Evolutionary conservation across 2,329 filamentous ascomycete genomes (phyloP).

Genomic region (Talaromyces atroroseus): DNA sequence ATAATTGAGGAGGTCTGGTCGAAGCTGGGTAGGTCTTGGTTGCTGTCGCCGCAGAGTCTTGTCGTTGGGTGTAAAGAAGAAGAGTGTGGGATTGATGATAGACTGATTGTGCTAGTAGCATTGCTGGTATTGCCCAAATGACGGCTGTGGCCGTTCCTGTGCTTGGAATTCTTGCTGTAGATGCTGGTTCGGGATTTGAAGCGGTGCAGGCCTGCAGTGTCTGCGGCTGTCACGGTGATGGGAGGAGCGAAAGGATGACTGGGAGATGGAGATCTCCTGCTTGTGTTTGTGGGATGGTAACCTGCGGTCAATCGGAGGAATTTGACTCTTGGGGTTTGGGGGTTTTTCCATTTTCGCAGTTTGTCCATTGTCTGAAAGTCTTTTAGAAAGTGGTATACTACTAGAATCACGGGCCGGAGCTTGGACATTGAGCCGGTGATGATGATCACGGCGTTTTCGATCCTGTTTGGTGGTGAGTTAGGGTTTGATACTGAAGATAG

Average conservation of each 20-base stretch:
- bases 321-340: neutral
- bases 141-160: neutral
- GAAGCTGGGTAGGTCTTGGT: neutral
- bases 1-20: neutral
- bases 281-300: neutral
- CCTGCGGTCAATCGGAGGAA: neutral
- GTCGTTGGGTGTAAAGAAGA: neutral
- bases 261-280: neutral
- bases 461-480: neutral
- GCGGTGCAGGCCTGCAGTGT: neutral
- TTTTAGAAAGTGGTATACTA: neutral
- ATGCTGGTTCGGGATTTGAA: neutral
- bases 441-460: conserved; percentile 13
- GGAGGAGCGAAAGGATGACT: neutral
- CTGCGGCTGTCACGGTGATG: neutral
- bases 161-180: neutral
- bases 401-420: conserved; percentile 5
- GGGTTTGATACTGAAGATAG: neutral
- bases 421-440: conserved; percentile 13
- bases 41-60: neutral
- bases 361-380: neutral
- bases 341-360: neutral
- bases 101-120: conserved; percentile 1
- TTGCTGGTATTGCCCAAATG: neutral
- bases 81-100: neutral